phyloP scores from a whole-genome alignment of 2,329 filamentous ascomycete species.

The Arthrobotrys megalospora region DNA sequence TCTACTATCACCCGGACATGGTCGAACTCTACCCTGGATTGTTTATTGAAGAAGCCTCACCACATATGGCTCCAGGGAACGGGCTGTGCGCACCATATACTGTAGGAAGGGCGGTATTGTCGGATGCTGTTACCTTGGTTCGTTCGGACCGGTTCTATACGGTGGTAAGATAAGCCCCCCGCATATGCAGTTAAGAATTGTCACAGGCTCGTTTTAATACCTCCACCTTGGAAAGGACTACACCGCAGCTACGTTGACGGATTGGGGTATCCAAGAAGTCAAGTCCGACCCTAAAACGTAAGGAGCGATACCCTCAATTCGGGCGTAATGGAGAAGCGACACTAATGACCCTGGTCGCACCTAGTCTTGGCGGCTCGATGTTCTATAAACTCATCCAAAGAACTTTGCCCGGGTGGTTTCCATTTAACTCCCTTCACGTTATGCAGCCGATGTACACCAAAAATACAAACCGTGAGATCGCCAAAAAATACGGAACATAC shows the following conservation, averaged over 20 bases:
- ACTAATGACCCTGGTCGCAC: background rate
- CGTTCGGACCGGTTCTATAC: slow-evolving; percentile 70
- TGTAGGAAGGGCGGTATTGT: slow-evolving; percentile 68
- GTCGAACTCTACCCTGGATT: slow-evolving; percentile 75
- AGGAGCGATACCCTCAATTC: background rate
- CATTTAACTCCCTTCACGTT: slow-evolving; percentile 64
- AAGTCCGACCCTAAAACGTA: slow-evolving; percentile 64
- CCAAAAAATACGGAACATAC: slow-evolving; percentile 43
- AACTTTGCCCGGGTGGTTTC: slow-evolving; percentile 63
- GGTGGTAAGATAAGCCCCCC: slow-evolving; percentile 62
- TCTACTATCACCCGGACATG: slow-evolving; percentile 71
- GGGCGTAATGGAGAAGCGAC: background rate
- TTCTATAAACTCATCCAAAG: slow-evolving; percentile 63
- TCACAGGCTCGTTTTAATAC: slow-evolving; percentile 18
- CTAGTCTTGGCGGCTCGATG: slow-evolving; percentile 59
- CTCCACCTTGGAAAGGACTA: slow-evolving; percentile 65
- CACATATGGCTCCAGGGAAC: slow-evolving; percentile 65
- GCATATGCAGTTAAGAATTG: slow-evolving; percentile 10
- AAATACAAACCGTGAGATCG: slow-evolving; percentile 61
- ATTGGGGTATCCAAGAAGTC: slow-evolving; percentile 69
- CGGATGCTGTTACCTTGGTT: slow-evolving; percentile 70
- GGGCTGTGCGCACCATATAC: slow-evolving; percentile 68
- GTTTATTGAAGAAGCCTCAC: slow-evolving; percentile 69
- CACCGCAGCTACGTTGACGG: slow-evolving; percentile 69
- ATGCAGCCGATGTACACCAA: slow-evolving; percentile 65